Evolutionary conservation across 2,329 filamentous ascomycete genomes (phyloP).

Genomic region (Colletotrichum sp.): DNA sequence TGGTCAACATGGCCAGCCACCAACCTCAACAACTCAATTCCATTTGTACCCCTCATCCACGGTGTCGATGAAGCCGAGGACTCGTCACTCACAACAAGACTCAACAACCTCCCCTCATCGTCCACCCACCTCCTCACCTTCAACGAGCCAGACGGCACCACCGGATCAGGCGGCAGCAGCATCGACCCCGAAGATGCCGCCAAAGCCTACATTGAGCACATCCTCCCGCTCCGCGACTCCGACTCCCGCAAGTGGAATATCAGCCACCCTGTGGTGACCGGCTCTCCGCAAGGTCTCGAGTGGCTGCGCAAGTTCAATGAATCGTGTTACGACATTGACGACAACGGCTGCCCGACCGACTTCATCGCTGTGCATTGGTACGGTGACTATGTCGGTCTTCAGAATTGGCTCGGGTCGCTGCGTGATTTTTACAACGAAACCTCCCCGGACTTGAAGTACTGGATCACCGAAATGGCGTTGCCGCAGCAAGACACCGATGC

Average conservation of each 20-base stretch:
- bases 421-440: constrained; percentile 37
- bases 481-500: constrained; percentile 35
- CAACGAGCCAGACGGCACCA: constrained; percentile 47
- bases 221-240: constrained; percentile 33
- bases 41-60: constrained; percentile 44
- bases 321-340: constrained; percentile 42
- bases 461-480: constrained; percentile 46
- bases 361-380: constrained; percentile 49
- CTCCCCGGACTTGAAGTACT: constrained; percentile 29
- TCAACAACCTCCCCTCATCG: constrained; percentile 32
- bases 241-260: constrained; percentile 37
- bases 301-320: constrained; percentile 45
- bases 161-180: constrained; percentile 40
- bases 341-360: constrained; percentile 41
- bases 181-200: constrained; percentile 44
- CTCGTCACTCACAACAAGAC: constrained; percentile 26
- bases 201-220: constrained; percentile 37
- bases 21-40: constrained; percentile 27
- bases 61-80: constrained; percentile 37
- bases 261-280: constrained; percentile 46
- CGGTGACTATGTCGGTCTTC: constrained; percentile 39
- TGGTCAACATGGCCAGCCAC: constrained; percentile 39
- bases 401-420: constrained; percentile 38
- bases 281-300: constrained; percentile 39
- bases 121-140: constrained; percentile 45